Conservation (phyloP, 2,329 filamentous ascomycete species). For the Helminthosporium solani region DNA sequence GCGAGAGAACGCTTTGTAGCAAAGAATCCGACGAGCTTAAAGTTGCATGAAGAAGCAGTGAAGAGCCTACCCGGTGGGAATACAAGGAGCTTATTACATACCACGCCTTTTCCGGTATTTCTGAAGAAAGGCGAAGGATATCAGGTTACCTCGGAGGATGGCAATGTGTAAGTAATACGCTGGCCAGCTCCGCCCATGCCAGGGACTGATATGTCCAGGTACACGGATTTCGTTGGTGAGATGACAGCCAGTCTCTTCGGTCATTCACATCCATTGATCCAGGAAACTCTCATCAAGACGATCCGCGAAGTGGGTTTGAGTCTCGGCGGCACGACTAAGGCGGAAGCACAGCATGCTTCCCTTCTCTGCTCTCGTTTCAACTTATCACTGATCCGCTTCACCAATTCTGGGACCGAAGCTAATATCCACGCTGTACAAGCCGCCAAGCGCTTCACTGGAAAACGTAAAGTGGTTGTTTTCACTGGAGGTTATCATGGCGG, state of each 20-base stretch:
- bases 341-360: conserved; percentile 21
- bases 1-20: conserved; percentile 19
- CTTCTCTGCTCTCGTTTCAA: conserved; percentile 25
- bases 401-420: conserved; percentile 33
- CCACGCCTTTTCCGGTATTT: conserved; percentile 40
- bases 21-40: conserved; percentile 22
- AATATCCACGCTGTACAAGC: conserved; percentile 28
- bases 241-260: conserved; percentile 30
- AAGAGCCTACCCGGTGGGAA: conserved; percentile 42
- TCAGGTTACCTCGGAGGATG: conserved; percentile 34
- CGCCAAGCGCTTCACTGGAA: conserved; percentile 52
- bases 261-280: conserved; percentile 32
- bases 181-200: background rate
- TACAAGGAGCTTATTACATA: conserved; percentile 40
- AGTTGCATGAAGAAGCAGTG: conserved; percentile 31
- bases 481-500: conserved; percentile 57
- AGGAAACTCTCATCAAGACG: conserved; percentile 20
- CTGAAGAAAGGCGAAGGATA: conserved; percentile 30
- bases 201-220: conserved; percentile 37
- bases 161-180: conserved; percentile 17
- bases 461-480: conserved; percentile 49
- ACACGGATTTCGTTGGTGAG: conserved; percentile 32
- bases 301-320: conserved; percentile 37
- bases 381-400: conserved; percentile 27
- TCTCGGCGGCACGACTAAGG: conserved; percentile 24